Conservation (phyloP, 129 eudicot species). For the Ambrosia artemisiifolia region DNA sequence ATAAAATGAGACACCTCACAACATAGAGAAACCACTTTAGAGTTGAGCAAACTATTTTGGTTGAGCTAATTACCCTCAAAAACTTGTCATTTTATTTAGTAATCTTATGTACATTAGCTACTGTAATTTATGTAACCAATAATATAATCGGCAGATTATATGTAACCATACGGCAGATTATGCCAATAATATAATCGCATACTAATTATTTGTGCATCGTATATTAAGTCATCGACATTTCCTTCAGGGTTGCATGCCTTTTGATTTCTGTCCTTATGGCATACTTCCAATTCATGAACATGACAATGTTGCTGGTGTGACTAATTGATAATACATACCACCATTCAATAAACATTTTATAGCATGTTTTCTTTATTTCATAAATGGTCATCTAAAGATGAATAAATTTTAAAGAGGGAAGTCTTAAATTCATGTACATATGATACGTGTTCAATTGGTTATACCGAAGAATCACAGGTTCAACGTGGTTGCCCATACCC, state of each 20-base stretch:
- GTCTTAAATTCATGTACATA: neutral
- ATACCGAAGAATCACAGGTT: slow-evolving; percentile 28
- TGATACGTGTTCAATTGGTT: slow-evolving; percentile 17
- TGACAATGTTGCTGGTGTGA: slow-evolving; percentile 13
- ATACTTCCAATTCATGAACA: slow-evolving; percentile 7
- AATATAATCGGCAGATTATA: too few relatives aligned
- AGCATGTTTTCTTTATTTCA: neutral
- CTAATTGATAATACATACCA: neutral
- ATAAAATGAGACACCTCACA: too few relatives aligned
- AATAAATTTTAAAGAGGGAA: slow-evolving; percentile 2
- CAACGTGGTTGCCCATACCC: slow-evolving; percentile 31
- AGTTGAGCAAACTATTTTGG: too few relatives aligned
- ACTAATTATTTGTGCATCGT: too few relatives aligned
- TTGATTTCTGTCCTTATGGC: neutral
- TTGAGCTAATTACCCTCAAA: too few relatives aligned
- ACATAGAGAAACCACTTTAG: too few relatives aligned
- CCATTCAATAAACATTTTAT: neutral
- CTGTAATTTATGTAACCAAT: too few relatives aligned
- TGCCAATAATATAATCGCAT: too few relatives aligned
- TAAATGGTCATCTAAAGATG: slow-evolving; percentile 15
- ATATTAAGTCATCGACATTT: neutral
- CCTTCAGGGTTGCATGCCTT: slow-evolving; percentile 2
- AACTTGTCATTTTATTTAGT: too few relatives aligned
- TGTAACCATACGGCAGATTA: too few relatives aligned
- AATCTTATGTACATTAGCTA: too few relatives aligned